Conservation (phyloP, 352 stramenopile genomes). For the Phytophthora ohioensis region DNA sequence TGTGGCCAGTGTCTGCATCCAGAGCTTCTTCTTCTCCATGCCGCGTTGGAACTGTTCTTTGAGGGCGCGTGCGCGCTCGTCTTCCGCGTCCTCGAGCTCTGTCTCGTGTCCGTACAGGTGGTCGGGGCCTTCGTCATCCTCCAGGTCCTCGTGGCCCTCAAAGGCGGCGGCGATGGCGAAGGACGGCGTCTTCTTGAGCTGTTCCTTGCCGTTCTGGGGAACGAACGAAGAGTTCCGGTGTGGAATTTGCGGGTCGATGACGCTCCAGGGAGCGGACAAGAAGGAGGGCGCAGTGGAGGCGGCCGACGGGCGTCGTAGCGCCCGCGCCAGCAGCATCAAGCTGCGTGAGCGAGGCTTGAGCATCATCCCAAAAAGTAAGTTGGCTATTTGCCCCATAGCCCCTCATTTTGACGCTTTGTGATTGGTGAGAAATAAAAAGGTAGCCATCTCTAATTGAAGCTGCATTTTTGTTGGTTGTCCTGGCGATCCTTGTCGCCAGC, state of each 20-base stretch:
- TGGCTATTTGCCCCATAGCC: neutral
- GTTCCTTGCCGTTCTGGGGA: conserved; percentile 6
- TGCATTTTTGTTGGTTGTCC: too few species aligned
- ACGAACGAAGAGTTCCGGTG: conserved; percentile 31
- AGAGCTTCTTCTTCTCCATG: conserved; percentile 74
- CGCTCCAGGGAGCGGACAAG: neutral
- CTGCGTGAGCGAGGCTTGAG: conserved; percentile 20
- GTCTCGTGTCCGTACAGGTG: conserved; percentile 35
- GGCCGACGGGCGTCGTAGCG: conserved; percentile 17
- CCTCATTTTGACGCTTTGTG: conserved; percentile 9
- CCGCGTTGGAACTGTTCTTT: conserved; percentile 57
- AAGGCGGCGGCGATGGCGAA: conserved; percentile 68
- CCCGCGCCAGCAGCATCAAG: conserved; percentile 30
- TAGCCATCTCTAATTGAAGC: too few species aligned
- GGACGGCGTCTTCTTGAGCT: conserved; percentile 43
- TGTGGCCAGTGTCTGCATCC: conserved; percentile 61
- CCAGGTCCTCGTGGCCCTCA: conserved; percentile 57
- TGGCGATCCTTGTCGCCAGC: too few species aligned
- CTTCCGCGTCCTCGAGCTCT: conserved; percentile 18
- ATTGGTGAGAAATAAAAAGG: conserved; percentile 8
- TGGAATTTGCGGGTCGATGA: neutral
- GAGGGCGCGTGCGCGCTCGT: conserved; percentile 37
- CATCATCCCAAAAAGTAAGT: conserved; percentile 13
- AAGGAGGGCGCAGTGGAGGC: neutral
- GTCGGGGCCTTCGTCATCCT: conserved; percentile 32